Percentiles rank a stretch among this genome's conserved stretches.
Conservation (phyloP, 306 rosid genomes). For the Abrus precatorius region DNA sequence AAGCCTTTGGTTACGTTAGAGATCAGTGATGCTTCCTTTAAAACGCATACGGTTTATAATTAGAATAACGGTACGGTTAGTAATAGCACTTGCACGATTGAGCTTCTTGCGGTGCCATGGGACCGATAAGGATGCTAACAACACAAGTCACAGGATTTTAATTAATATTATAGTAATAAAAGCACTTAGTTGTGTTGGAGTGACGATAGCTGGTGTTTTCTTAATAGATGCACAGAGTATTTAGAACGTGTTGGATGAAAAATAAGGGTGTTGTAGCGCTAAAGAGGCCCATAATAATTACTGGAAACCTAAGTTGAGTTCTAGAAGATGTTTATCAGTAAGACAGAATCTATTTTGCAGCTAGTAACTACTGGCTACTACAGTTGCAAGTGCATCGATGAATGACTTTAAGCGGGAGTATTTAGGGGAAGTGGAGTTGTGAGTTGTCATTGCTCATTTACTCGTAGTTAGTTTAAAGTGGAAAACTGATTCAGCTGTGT, state of each 20-base stretch:
- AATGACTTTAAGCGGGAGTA: too few species aligned
- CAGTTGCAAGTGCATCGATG: too few species aligned
- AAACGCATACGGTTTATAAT: not conserved
- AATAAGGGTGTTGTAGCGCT: not conserved
- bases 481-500: not conserved
- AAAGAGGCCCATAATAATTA: not conserved
- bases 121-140: too few species aligned
- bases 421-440: too few species aligned
- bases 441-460: too few species aligned
- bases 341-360: not conserved
- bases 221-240: not conserved
- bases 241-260: not conserved
- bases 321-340: constrained; percentile 13
- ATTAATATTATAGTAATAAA: not conserved
- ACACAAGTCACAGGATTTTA: not conserved
- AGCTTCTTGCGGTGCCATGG: not conserved
- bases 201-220: not conserved
- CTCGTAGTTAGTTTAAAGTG: not conserved
- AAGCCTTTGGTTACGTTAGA: constrained; percentile 7
- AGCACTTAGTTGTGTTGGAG: not conserved
- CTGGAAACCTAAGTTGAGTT: not conserved
- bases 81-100: not conserved
- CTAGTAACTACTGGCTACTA: too few species aligned
- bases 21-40: not conserved
- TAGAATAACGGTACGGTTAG: not conserved